These are phyloP conservation scores for Groenewaldozyma salmanticensis DNA, from an alignment of 805 yeast species.

Conservation along the genomic window DNA sequence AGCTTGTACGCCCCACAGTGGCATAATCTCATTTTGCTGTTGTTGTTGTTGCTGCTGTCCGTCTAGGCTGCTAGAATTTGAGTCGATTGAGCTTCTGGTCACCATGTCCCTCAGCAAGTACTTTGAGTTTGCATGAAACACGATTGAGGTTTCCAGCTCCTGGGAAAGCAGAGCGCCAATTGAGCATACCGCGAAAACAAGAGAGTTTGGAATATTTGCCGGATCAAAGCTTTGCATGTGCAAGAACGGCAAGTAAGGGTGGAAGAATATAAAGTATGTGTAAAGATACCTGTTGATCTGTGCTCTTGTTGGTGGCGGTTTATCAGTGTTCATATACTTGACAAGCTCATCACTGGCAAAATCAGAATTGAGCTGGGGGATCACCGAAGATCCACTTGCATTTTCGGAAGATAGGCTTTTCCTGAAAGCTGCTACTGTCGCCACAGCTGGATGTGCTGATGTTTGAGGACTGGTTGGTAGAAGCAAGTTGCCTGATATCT, in stretches of 20 bases:
- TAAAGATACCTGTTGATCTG: conserved; percentile 25
- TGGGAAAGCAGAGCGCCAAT: conserved; percentile 26
- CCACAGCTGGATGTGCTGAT: background rate
- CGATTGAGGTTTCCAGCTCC: conserved; percentile 20
- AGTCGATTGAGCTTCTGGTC: no score
- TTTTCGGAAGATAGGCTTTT: no score
- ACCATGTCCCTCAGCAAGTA: conserved; percentile 14
- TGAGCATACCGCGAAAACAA: conserved; percentile 26
- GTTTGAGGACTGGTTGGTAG: background rate
- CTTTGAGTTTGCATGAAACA: conserved; percentile 22
- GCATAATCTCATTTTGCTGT: conserved; percentile 11
- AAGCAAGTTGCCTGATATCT: background rate
- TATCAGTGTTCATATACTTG: conserved; percentile 1
- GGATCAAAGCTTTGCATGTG: conserved; percentile 27
- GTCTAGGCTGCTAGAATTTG: no score
- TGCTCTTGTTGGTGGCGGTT: conserved; percentile 15
- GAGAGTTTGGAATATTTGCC: conserved; percentile 21
- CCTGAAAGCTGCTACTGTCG: background rate
- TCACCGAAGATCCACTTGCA: background rate
- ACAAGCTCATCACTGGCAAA: conserved; percentile 2
- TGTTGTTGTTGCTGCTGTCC: no score
- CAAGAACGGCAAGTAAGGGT: conserved; percentile 26
- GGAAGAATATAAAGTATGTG: conserved; percentile 25
- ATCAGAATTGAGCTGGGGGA: background rate
- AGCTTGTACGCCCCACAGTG: conserved; percentile 25